phyloP scores from a whole-genome alignment of 2,329 filamentous ascomycete species.

The Botryotinia calthae region DNA sequence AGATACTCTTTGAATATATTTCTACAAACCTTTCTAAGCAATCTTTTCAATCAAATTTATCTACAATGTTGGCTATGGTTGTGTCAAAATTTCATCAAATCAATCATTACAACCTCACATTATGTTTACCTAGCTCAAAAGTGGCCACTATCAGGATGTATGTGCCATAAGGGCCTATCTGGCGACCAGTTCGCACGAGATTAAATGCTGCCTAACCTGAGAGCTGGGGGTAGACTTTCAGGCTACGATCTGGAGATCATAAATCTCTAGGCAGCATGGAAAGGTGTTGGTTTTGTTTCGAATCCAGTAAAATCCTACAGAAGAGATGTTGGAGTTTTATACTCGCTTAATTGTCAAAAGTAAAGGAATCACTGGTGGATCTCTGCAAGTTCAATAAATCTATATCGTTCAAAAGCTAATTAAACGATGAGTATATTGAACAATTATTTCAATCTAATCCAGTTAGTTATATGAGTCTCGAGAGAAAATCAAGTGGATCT shows the following conservation, averaged over 20 bases:
- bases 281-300: neutral
- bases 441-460: too few species aligned
- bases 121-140: neutral
- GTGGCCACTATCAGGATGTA: neutral
- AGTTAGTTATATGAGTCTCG: too few species aligned
- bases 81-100: neutral
- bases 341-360: neutral
- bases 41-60: neutral
- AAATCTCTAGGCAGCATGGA: neutral
- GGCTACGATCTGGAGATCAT: neutral
- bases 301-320: too few species aligned
- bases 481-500: too few species aligned
- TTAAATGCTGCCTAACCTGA: neutral
- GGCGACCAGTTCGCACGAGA: neutral
- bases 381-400: too few species aligned
- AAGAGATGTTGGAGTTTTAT: neutral
- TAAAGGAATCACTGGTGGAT: too few species aligned
- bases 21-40: rapidly evolving
- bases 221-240: neutral
- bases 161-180: neutral
- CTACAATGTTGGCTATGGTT: neutral
- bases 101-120: neutral
- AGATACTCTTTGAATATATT: too few species aligned
- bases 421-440: neutral
- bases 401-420: too few species aligned